Evolutionary conservation across 139 green algal genomes (phyloP), one percentile per base, ranked within the genome.

Genomic region (Edaphochlamys debaryana): DNA sequence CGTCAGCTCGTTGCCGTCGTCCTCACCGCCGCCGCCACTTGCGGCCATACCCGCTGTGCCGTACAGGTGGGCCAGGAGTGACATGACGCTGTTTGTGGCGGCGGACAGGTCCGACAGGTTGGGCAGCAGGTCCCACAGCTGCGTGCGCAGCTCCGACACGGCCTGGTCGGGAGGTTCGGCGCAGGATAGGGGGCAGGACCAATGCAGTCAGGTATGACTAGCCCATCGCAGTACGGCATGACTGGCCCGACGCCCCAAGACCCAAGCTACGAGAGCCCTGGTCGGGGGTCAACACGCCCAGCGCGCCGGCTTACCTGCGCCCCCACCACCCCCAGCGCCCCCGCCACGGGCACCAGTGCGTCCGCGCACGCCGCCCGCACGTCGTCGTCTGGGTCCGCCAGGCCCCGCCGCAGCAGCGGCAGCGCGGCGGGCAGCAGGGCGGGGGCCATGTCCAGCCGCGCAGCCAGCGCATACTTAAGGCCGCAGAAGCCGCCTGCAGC

Each of bases 401-500:
- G 82, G 0, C 91, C 94, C 1, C 42, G 22, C 27, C 93, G 69
- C 45, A 93, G 86, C 20, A 91, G 84, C 15, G 93, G 89, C 74
- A 98, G 83, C 15, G 89, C 90, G 0, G 50, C 45, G 1, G 90
- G 86, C 70, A 98, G 88, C 73, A 98, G 88, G 7, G 81, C 23
- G 7, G 62, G 67, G 1, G 69, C 86, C 19, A 84, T 52, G 37
- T 93, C 86, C 19, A 86, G 69, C 1, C 91, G 84, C 13, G 92
- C 94, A 7, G 94, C 95, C 69, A 98, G 66, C 58, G 97, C 56
- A 85, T 98, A 99, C 92, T 98, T 98, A 63, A 98, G 85, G n/a
- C 94, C 95, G 48, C 96, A 90, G 82, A 98, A 89, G 64, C 92
- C 92, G 5, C 93, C 93, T 85, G 96, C 3, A 27, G 52, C 7